These are phyloP conservation scores for Arxiozyma slooffiae DNA, from an alignment of 1,139 yeast species.

Conservation along the genomic window DNA sequence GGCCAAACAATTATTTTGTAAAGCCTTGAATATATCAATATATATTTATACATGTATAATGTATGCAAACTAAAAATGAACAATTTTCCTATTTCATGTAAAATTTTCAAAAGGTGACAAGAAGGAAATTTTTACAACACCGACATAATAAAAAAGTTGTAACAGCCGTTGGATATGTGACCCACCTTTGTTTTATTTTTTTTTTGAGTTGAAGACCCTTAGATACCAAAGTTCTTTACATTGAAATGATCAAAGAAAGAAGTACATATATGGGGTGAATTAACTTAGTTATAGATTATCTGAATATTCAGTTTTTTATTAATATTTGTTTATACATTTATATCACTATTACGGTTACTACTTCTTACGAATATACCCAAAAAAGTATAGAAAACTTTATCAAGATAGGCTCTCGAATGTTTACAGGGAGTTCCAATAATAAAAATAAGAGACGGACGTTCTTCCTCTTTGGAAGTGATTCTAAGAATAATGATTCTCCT, in stretches of 20 bases:
- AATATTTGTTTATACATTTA: too few relatives aligned
- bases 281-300: not conserved
- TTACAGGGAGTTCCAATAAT: slow-evolving; percentile 10
- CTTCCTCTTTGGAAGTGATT: slow-evolving; percentile 19
- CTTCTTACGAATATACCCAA: not conserved
- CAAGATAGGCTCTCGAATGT: slow-evolving; percentile 8
- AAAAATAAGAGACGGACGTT: slow-evolving; percentile 19
- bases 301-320: too few relatives aligned
- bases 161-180: too few relatives aligned
- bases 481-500: slow-evolving; percentile 1
- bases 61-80: not conserved
- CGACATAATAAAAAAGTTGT: not conserved
- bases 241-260: too few relatives aligned
- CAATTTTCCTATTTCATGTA: not conserved
- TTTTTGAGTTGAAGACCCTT: not conserved
- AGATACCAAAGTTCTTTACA: not conserved
- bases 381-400: not conserved
- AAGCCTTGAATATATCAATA: too few relatives aligned
- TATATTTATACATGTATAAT: too few relatives aligned
- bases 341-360: not conserved
- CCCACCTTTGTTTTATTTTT: too few relatives aligned
- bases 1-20: too few relatives aligned
- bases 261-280: not conserved
- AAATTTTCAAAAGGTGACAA: too few relatives aligned
- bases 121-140: not conserved